Evolutionary conservation across 1,284 basidiomycete species (phyloP), one percentile per base, ranked within the genome.

Genomic region (Coniophora puteana): DNA sequence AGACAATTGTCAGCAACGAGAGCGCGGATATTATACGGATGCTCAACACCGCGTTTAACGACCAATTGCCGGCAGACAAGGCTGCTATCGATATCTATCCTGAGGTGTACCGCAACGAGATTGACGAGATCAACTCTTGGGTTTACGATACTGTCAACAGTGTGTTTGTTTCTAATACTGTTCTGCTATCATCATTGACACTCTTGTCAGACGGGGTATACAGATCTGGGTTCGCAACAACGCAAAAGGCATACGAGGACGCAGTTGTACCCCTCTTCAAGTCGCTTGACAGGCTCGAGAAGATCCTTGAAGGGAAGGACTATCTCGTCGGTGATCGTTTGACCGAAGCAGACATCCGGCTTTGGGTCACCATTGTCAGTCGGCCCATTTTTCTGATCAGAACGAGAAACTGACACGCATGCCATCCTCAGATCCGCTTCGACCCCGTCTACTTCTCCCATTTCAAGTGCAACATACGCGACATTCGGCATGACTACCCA

Each of bases 1-100:
- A 85, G 43, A 92, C 89, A 25, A 89, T 99, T 51, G 96, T 99
- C 43, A 96, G 90, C 71, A 99, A 96, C 63, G 93, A 97, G 62
- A 89, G 84, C 49, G 83, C 86, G 1, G 93, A 96, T 65, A 93
- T 98, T 55, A 93, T 98, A 54, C 83, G 95, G 40, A 89, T 93
- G 33, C 77, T 97, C 65, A 96, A 96, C 65, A 72, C 74, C 7
- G 84, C 76, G 7, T 95, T 96, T 69, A 83, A 95, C 61, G 68
- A 80, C 5, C 51, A 85, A 17, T 46, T 95, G 4, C 72, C 84
- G 1, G 61, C 71, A 3, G 78, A 88, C 10, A 79, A 80, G 51
- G 83, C 81, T 12, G 65, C 69, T 23, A 44, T 92, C 38, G 81
- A 93, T 54, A 69, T 86, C 35, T 97, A 96, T 65, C 94, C 94